phyloP scores from a whole-genome alignment of 139 green algal species.

The Limnomonas spitsbergensis region DNA sequence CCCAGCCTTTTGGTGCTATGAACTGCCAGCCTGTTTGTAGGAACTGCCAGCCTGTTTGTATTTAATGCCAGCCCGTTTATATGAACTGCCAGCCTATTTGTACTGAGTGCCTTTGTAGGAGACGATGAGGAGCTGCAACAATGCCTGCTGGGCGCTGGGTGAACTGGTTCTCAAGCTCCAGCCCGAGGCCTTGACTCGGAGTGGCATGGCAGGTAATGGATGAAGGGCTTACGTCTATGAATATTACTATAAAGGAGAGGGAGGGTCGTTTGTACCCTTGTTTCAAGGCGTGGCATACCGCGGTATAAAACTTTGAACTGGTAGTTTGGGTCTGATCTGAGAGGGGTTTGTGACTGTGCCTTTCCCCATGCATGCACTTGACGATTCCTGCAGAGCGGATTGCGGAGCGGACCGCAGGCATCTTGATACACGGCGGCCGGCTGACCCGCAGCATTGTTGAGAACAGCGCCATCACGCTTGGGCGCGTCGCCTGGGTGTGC shows the following conservation, averaged over 20 bases:
- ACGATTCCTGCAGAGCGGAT: background rate
- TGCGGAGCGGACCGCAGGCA: slow-evolving; percentile 48
- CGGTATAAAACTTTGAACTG: too few relatives aligned
- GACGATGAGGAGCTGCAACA: slow-evolving; percentile 65
- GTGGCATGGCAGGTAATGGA: background rate
- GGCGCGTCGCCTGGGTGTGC: slow-evolving; percentile 68
- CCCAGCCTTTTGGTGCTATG: too few relatives aligned
- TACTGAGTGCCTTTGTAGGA: background rate
- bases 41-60: too few relatives aligned
- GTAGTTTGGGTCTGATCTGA: too few relatives aligned
- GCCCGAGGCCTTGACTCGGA: slow-evolving; percentile 45
- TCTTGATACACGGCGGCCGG: slow-evolving; percentile 52
- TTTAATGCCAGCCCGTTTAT: too few relatives aligned
- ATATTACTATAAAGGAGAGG: background rate
- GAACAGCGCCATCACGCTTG: slow-evolving; percentile 90
- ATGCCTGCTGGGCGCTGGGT: slow-evolving; percentile 90
- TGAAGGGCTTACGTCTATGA: slow-evolving; percentile 7
- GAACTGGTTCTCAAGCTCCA: slow-evolving; percentile 75
- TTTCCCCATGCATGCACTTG: background rate
- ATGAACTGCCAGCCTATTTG: too few relatives aligned
- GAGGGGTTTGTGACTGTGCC: background rate
- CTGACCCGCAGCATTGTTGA: slow-evolving; percentile 79
- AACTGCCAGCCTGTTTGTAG: too few relatives aligned
- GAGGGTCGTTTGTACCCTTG: too few relatives aligned
- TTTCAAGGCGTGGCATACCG: too few relatives aligned